These are phyloP conservation scores for Pseudopyricularia cyperi DNA, from an alignment of 2,329 filamentous ascomycete genomes.

Conservation along the genomic window DNA sequence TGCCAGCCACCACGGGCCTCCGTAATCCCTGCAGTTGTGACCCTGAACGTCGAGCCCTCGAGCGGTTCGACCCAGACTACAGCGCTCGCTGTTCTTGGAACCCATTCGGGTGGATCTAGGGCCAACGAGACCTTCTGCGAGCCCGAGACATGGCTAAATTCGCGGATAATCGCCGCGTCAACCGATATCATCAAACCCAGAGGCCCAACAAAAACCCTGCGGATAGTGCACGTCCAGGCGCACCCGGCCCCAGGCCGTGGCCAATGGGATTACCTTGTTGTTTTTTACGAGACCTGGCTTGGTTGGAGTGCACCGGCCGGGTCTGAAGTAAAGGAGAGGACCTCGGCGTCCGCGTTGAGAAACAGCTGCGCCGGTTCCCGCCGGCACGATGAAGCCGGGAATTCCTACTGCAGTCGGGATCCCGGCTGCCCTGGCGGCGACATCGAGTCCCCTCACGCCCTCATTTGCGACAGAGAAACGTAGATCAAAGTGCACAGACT, in stretches of 20 bases:
- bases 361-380: slow-evolving; percentile 32
- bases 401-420: slow-evolving; percentile 37
- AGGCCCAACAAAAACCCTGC: slow-evolving; percentile 32
- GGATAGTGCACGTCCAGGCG: slow-evolving; percentile 33
- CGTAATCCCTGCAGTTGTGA: not conserved
- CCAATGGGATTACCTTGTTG: slow-evolving; percentile 25
- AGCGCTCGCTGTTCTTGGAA: not conserved
- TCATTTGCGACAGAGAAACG: slow-evolving; percentile 32
- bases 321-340: slow-evolving; percentile 23
- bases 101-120: not conserved
- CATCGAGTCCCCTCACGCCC: slow-evolving; percentile 33
- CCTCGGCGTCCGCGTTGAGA: slow-evolving; percentile 24
- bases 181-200: slow-evolving; percentile 25
- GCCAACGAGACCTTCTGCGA: not conserved
- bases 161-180: slow-evolving; percentile 28
- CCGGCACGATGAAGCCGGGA: slow-evolving; percentile 40
- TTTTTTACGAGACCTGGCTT: slow-evolving; percentile 16
- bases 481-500: slow-evolving; percentile 33
- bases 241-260: slow-evolving; percentile 33
- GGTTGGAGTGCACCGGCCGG: slow-evolving; percentile 16
- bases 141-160: slow-evolving; percentile 16
- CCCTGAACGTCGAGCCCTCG: not conserved
- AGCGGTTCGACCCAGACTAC: slow-evolving; percentile 1
- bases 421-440: slow-evolving; percentile 25
- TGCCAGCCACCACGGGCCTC: not conserved